phyloP scores from a whole-genome alignment of 208 protist genomes.

The Leishmania mexicana region DNA sequence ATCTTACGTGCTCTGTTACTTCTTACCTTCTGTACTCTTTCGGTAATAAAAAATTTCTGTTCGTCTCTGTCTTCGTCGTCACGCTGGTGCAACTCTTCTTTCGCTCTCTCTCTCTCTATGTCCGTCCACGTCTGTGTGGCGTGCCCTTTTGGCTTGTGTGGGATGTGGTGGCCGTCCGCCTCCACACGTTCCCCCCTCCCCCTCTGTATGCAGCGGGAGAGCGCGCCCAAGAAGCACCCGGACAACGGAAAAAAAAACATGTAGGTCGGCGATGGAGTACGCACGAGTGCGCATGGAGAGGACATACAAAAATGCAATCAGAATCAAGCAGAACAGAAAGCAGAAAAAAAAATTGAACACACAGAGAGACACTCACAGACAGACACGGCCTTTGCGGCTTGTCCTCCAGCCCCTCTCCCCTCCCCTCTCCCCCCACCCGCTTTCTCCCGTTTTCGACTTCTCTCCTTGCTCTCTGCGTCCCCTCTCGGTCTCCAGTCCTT shows the following conservation, averaged over 20 bases:
- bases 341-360: background rate
- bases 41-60: too few species aligned
- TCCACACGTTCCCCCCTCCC: background rate
- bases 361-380: background rate
- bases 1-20: background rate
- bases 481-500: background rate
- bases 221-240: background rate
- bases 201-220: too few species aligned
- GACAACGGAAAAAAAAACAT: background rate
- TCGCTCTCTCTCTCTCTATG: background rate
- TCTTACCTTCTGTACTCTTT: background rate
- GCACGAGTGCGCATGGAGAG: background rate
- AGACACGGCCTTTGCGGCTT: background rate
- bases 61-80: background rate
- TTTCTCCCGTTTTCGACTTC: background rate
- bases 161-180: background rate
- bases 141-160: background rate
- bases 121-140: background rate
- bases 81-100: background rate
- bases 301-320: background rate
- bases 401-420: background rate
- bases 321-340: background rate
- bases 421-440: too few species aligned
- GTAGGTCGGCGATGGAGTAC: background rate
- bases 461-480: background rate